phyloP scores from a whole-genome alignment of 441 rosid genomes.

The Raphanus hybrid region DNA sequence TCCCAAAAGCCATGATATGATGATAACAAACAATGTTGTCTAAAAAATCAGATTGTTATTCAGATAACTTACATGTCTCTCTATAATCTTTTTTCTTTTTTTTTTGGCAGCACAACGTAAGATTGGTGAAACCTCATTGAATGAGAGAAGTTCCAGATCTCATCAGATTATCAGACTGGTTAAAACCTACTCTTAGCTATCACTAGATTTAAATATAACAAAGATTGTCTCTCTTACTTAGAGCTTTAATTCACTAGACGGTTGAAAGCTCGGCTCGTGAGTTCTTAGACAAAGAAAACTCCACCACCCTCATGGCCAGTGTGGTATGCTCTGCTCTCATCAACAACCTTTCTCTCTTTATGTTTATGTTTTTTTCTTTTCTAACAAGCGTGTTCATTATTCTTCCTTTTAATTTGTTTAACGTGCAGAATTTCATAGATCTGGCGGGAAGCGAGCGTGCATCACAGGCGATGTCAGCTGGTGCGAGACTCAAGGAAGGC shows the following conservation, averaged over 20 bases:
- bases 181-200: slow-evolving; percentile 16
- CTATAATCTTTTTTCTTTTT: slow-evolving; percentile 1
- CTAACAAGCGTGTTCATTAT: background rate
- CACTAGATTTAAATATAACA: background rate
- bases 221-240: too few relatives aligned
- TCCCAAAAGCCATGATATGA: background rate
- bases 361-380: background rate
- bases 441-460: slow-evolving; percentile 96
- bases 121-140: slow-evolving; percentile 82
- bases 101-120: slow-evolving; percentile 86
- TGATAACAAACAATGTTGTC: background rate
- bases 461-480: slow-evolving; percentile 80
- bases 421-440: slow-evolving; percentile 78
- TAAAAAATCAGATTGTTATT: background rate
- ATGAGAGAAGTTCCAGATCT: slow-evolving; percentile 90
- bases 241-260: too few relatives aligned
- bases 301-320: too few relatives aligned
- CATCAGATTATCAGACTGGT: slow-evolving; percentile 91
- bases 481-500: slow-evolving; percentile 85
- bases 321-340: too few relatives aligned
- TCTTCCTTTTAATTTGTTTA: too few relatives aligned
- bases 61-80: background rate
- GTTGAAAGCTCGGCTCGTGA: too few relatives aligned
- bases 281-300: too few relatives aligned
- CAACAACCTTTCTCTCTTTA: background rate